Evolutionary conservation across 176 grass and related monocot genomes (phyloP), one percentile per base, ranked within the genome.

Genomic region (Luzula sylvatica): DNA sequence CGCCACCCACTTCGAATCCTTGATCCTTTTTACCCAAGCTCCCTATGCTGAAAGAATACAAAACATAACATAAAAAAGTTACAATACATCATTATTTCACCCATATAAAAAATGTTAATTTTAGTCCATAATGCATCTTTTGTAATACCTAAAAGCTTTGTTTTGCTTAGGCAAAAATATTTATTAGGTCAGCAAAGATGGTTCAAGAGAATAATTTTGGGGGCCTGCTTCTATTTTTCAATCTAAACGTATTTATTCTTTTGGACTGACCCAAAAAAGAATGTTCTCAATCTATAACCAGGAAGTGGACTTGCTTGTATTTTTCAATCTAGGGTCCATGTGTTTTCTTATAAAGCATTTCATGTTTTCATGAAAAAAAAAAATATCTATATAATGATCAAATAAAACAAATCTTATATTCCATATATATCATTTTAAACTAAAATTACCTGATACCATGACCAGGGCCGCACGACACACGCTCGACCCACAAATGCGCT

Each of bases 401-500:
- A 35, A 35, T 35, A 7, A 35, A 9, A n/a, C n/a, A 35, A 35
- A 35, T 35, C 30, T 35, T n/a, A n/a, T n/a, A n/a, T n/a, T n/a
- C n/a, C n/a, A 35, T 35, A 35, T 4, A 35, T 35, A 35, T 35
- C 30, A 35, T 9, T 35, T 35, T 35, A 35, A 44, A 46, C 16
- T 30, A 54, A 23, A 32, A 20, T 53, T 19, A 75, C 71, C 82
- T 80, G 26, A 87, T 87, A 48, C 83, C 78, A 23, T 82, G 83
- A 14, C 83, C 78, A 2, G 83, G 83, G 20, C 83, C 83, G 57
- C 83, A 87, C 61, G 15, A 66, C 53, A 87, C 54, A 20, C 46
- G 58, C 58, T 87, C 65, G 42, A 87, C 76, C 59, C 78, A 73
- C 8, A 87, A 71, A 52, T 65, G 58, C 30, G 58, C 45, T 7